Percentiles rank a stretch among this genome's conserved stretches.
phyloP scores from a whole-genome alignment of 1,284 basidiomycete species.

The Tylopilus sp. region DNA sequence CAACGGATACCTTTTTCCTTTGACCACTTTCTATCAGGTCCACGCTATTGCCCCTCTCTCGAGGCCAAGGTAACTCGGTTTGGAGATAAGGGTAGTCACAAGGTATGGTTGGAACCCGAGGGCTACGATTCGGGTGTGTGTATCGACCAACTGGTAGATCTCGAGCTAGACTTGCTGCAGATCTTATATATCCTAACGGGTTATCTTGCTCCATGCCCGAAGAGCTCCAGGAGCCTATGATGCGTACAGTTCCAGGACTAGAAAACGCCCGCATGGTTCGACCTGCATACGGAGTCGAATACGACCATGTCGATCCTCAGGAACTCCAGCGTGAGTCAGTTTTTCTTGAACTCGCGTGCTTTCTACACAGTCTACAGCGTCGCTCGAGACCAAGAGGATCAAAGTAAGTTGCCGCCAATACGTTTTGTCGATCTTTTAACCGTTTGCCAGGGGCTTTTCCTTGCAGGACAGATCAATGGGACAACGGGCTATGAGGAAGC shows the following conservation, averaged over 20 bases:
- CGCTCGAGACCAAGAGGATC: slow-evolving; percentile 81
- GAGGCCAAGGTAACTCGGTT: slow-evolving; percentile 85
- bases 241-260: slow-evolving; percentile 78
- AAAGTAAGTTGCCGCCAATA: slow-evolving; percentile 36
- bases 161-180: slow-evolving; percentile 32
- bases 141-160: background rate
- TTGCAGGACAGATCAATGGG: slow-evolving; percentile 87
- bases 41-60: slow-evolving; percentile 86
- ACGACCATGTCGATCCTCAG: slow-evolving; percentile 85
- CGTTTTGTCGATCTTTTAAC: background rate
- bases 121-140: slow-evolving; percentile 78
- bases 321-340: slow-evolving; percentile 60
- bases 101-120: slow-evolving; percentile 87
- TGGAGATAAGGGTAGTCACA: slow-evolving; percentile 65
- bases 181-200: slow-evolving; percentile 86
- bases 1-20: background rate
- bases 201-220: slow-evolving; percentile 83
- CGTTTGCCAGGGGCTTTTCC: slow-evolving; percentile 61
- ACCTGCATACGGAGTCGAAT: slow-evolving; percentile 90
- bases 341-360: background rate
- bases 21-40: slow-evolving; percentile 46
- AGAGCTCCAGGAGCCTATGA: slow-evolving; percentile 74
- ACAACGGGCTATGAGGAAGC: slow-evolving; percentile 93
- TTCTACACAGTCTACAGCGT: slow-evolving; percentile 43
- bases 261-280: slow-evolving; percentile 77